Conservation (phyloP, 2,329 filamentous ascomycete genomes). For the Aspergillus piperis region DNA sequence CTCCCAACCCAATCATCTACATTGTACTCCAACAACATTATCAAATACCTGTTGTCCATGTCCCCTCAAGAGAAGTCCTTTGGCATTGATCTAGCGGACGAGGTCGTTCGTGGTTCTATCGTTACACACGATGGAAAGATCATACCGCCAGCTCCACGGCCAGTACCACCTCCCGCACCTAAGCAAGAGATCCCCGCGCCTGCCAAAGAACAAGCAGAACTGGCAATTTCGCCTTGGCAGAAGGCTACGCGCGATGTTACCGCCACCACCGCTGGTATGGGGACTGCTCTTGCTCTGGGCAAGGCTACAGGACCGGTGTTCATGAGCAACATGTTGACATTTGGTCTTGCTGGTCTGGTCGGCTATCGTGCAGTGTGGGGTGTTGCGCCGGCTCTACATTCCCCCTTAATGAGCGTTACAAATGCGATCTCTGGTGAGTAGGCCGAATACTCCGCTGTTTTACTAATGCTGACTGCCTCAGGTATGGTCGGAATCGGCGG, state of each 20-base stretch:
- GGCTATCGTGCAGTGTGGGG: slow-evolving; percentile 90
- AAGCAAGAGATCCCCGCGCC: slow-evolving; percentile 53
- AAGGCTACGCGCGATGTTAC: slow-evolving; percentile 75
- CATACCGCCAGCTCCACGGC: slow-evolving; percentile 72
- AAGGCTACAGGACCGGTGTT: slow-evolving; percentile 80
- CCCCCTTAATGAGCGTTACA: slow-evolving; percentile 87
- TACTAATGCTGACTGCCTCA: slow-evolving; percentile 29
- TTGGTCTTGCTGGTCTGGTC: slow-evolving; percentile 78
- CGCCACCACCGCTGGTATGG: slow-evolving; percentile 75
- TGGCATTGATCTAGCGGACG: slow-evolving; percentile 76
- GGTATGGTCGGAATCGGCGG: slow-evolving; percentile 86
- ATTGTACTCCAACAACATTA: slow-evolving; percentile 91
- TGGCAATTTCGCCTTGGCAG: slow-evolving; percentile 79
- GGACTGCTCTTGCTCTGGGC: slow-evolving; percentile 70
- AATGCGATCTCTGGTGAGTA: slow-evolving; percentile 80
- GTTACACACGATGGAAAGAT: slow-evolving; percentile 77
- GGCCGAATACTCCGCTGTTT: neutral
- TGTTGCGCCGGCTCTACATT: slow-evolving; percentile 78
- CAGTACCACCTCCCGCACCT: slow-evolving; percentile 58
- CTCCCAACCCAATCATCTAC: slow-evolving; percentile 87
- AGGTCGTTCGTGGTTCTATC: slow-evolving; percentile 82
- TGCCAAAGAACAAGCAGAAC: slow-evolving; percentile 56
- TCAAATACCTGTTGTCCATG: slow-evolving; percentile 83
- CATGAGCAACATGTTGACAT: slow-evolving; percentile 86
- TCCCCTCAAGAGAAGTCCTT: slow-evolving; percentile 75